These are phyloP conservation scores for Pythium volutum DNA, from an alignment of 352 stramenopile species.

Conservation along the genomic window DNA sequence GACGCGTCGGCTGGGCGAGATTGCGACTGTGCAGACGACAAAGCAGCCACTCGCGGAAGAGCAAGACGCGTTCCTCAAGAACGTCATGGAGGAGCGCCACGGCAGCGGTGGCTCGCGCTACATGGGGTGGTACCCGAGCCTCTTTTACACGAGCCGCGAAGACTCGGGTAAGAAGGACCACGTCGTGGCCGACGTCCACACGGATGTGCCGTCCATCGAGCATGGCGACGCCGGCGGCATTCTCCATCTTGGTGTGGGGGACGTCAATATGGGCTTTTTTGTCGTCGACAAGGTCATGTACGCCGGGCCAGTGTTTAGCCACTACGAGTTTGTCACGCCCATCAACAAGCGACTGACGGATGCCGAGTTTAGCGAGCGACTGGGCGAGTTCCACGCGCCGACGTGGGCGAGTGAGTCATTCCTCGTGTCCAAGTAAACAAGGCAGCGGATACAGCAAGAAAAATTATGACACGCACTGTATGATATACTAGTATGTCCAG, in stretches of 20 bases:
- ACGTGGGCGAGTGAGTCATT: conserved; percentile 24
- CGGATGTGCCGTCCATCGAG: conserved; percentile 28
- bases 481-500: too few species aligned
- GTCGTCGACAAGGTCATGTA: conserved; percentile 32
- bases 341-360: conserved; percentile 32
- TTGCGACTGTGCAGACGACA: conserved; percentile 11
- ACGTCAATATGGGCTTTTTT: conserved; percentile 30
- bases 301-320: conserved; percentile 35
- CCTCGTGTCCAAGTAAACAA: conserved; percentile 15
- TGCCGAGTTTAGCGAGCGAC: conserved; percentile 21
- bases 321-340: conserved; percentile 35
- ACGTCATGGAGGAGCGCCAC: conserved; percentile 24
- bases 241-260: conserved; percentile 30
- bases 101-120: conserved; percentile 23
- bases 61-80: conserved; percentile 25
- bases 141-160: conserved; percentile 31
- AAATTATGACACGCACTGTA: too few species aligned
- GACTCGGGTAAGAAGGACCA: conserved; percentile 33
- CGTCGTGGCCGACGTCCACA: conserved; percentile 33
- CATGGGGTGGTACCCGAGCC: conserved; percentile 32
- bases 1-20: conserved; percentile 13
- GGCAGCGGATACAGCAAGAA: too few species aligned
- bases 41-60: conserved; percentile 14
- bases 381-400: conserved; percentile 11
- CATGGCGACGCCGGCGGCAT: conserved; percentile 31